A percentile compares a stretch with the other conserved stretches of the same genome.
These are phyloP conservation scores for Pyrenula massariospora DNA, from an alignment of 495 filamentous ascomycete genomes.

Conservation along the genomic window DNA sequence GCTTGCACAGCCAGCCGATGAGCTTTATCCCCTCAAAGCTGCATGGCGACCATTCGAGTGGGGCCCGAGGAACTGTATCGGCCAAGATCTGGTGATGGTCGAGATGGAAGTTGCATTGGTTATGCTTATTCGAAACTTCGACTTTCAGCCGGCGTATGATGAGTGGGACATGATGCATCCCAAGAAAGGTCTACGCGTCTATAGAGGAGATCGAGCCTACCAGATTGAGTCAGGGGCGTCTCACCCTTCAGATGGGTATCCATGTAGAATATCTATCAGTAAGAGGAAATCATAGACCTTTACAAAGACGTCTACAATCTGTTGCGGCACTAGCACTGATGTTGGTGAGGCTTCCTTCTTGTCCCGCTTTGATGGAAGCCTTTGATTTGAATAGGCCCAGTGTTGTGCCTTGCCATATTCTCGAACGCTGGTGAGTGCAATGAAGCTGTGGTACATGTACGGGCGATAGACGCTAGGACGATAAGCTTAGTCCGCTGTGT, in stretches of 20 bases:
- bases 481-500: too few relatives aligned
- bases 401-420: too few relatives aligned
- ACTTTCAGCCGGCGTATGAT: slow-evolving; percentile 7
- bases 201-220: slow-evolving; percentile 15
- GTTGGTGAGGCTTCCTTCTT: too few relatives aligned
- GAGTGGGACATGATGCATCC: slow-evolving; percentile 2
- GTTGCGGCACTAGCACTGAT: too few relatives aligned
- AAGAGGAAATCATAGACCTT: too few relatives aligned
- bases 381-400: too few relatives aligned
- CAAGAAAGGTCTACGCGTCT: neutral
- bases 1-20: slow-evolving; percentile 8
- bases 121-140: slow-evolving; percentile 20
- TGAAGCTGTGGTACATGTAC: too few relatives aligned
- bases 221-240: slow-evolving; percentile 6
- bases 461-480: too few relatives aligned
- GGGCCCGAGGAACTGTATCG: slow-evolving; percentile 37
- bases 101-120: slow-evolving; percentile 29
- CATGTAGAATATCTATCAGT: slow-evolving; percentile 6
- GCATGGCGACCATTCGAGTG: slow-evolving; percentile 34
- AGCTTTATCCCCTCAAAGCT: slow-evolving; percentile 14
- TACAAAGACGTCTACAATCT: too few relatives aligned
- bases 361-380: too few relatives aligned
- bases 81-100: slow-evolving; percentile 32
- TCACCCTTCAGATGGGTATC: slow-evolving; percentile 13
- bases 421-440: too few relatives aligned